Base-by-base conservation (phyloP, 352 stramenopile species). In the Globisporangium splendens region DNA sequence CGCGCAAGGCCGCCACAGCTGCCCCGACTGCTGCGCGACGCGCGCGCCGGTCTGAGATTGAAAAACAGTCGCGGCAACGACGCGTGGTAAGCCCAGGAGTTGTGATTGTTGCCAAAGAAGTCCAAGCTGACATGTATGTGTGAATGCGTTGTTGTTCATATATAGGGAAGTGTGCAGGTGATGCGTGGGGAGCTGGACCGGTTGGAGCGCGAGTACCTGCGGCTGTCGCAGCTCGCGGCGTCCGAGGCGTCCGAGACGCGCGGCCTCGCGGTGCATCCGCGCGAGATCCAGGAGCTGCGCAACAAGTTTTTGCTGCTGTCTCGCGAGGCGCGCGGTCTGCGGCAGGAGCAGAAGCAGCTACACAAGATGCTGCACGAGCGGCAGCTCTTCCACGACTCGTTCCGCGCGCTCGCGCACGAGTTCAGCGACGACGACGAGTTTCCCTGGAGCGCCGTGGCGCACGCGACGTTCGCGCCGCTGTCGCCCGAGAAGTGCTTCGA, bases 341-440 rank as follows among this genome's bases (percentile, higher is more conserved):
- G 74, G 1, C 67, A 86, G 22, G 64, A 88, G 54, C 74, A 83
- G 53, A 73, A 72, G 54, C 61, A 72, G 49, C 63, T 86, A 7
- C 75, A 69, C 28, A 59, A 64, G 33, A 72, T 90, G 54, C 61
- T 90, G 46, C 66, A 84, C 51, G 68, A 82, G 49, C 59, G 73
- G 18, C 69, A 90, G 66, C 72, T 86, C 35, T 83, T 84, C 52
- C 66, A 61, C n/a, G 77, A 88, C 55, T 73, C 72, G 42, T 67
- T 59, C 39, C 14, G 54, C 3, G 46, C 68, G 21, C 63, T 83
- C 13, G 59, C 59, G 2, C 54, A 46, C 0, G 64, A 85, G 55
- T 79, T 75, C 39, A 54, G 31, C 14, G 66, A 71, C 31, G 52
- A 65, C 42, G 57, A 61, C 33, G 51, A 50, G 15, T 52, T 59